Conservation (phyloP, 2,329 filamentous ascomycete genomes). For the Aspergillus novofumigatus region DNA sequence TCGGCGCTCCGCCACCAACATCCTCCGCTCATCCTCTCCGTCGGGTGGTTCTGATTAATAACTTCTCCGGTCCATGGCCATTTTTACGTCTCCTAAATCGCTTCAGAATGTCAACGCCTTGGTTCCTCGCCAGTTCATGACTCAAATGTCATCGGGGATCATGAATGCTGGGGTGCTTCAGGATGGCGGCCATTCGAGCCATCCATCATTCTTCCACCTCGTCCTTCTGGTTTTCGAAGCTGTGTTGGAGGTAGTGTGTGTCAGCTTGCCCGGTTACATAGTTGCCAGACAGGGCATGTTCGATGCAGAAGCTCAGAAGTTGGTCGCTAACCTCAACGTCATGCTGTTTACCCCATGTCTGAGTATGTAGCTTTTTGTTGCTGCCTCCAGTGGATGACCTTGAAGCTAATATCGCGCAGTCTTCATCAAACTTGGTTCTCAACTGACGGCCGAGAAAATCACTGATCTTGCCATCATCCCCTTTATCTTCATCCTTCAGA, state of each 20-base stretch:
- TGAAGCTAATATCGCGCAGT: slow-evolving; percentile 50
- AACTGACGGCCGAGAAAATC: slow-evolving; percentile 87
- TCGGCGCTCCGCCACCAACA: neutral
- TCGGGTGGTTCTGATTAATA: neutral
- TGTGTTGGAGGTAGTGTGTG: slow-evolving; percentile 90
- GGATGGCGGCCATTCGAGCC: slow-evolving; percentile 32
- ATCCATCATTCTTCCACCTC: slow-evolving; percentile 56
- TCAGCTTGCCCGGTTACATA: slow-evolving; percentile 90
- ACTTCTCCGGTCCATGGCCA: slow-evolving; percentile 28
- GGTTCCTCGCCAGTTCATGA: slow-evolving; percentile 16
- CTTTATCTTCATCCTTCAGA: slow-evolving; percentile 88
- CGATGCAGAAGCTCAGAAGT: slow-evolving; percentile 92
- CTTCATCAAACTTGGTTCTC: slow-evolving; percentile 93
- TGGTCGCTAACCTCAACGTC: slow-evolving; percentile 93
- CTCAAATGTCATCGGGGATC: slow-evolving; percentile 21
- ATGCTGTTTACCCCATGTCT: slow-evolving; percentile 95
- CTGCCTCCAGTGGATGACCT: slow-evolving; percentile 5
- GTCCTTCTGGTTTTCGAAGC: slow-evolving; percentile 87
- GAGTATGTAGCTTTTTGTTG: slow-evolving; percentile 54
- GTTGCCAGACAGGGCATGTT: slow-evolving; percentile 88
- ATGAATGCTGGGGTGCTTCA: slow-evolving; percentile 16
- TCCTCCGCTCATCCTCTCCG: neutral
- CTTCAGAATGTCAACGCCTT: slow-evolving; percentile 41
- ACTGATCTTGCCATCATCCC: slow-evolving; percentile 89
- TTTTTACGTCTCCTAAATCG: slow-evolving; percentile 48